phyloP scores from a whole-genome alignment of 2,329 filamentous ascomycete species.

The Colletotrichum tamarilloi region DNA sequence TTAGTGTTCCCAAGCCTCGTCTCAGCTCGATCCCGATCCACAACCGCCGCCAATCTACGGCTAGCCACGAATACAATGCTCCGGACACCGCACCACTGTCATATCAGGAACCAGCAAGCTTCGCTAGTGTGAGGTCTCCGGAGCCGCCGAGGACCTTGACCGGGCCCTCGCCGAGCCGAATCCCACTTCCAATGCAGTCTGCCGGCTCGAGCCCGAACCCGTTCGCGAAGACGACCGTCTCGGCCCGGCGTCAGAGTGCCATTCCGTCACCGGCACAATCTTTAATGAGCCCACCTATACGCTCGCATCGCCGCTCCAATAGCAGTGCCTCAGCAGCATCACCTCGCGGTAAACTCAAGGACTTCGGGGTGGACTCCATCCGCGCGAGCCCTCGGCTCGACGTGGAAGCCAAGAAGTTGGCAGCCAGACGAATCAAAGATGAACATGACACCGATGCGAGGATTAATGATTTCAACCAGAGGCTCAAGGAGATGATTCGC shows the following conservation, averaged over 20 bases:
- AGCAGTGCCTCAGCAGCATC: constrained; percentile 57
- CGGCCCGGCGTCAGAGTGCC: constrained; percentile 35
- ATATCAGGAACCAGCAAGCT: constrained; percentile 48
- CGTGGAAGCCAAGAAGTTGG: constrained; percentile 78
- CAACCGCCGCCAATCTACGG: constrained; percentile 43
- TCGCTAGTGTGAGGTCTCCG: constrained; percentile 61
- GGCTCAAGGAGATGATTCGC: constrained; percentile 86
- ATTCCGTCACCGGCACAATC: constrained; percentile 40
- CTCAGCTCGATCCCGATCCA: constrained; percentile 45
- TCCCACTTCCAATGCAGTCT: constrained; percentile 50
- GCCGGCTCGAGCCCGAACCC: constrained; percentile 36
- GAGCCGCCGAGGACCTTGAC: constrained; percentile 43
- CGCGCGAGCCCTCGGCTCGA: constrained; percentile 62
- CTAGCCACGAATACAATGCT: constrained; percentile 44
- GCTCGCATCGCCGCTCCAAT: constrained; percentile 56
- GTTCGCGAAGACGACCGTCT: constrained; percentile 38
- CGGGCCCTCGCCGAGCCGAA: constrained; percentile 54
- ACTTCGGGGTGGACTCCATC: constrained; percentile 40
- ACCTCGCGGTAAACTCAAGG: constrained; percentile 40
- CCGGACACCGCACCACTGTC: constrained; percentile 47
- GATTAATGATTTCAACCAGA: constrained; percentile 82
- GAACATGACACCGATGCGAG: constrained; percentile 83
- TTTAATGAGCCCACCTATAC: constrained; percentile 33
- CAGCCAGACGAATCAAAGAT: constrained; percentile 76
- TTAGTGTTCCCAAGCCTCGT: constrained; percentile 54